Base-by-base conservation (phyloP, 495 filamentous ascomycete species). In the Penicillium cataractarum region DNA sequence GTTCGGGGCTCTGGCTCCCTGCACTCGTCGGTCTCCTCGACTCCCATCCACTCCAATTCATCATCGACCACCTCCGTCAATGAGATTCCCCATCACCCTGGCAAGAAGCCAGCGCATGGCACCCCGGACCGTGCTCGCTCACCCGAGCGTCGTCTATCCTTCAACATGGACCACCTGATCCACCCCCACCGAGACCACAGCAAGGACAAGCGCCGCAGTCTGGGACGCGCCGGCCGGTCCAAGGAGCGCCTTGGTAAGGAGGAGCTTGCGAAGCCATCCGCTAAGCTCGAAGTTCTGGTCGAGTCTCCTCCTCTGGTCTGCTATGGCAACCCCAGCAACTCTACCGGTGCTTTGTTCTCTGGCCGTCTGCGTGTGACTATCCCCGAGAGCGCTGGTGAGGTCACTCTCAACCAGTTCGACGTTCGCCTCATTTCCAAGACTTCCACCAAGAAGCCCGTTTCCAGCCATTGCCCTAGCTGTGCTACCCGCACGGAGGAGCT, bases 221-320 rank as follows among this genome's bases (percentile, higher is more conserved):
- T 75, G 19, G 74, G 72, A 29, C 76, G 75, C 4, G 67, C 72
- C 0, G 71, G 70, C n/a, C 76, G 78, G 39, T 76, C 77, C 4
- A 80, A 81, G 69, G 79, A 81, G 33, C 72, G 76, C 37, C 33
- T 64, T 15, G 59, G 55, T 44, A 68, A 74, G 29, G 71, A 77
- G 0, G 62, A 73, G 13, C 61, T 60, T 24, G 58, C 69, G 6
- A 46, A 60, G 26, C 73, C 80, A 42, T 72, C 80, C 0, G 86
- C 86, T n/a, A 86, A 84, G 52, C 73, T 97, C 55, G 84, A 88
- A 26, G 86, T 94, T 75, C 80, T 86, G 37, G 90, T 97, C 58
- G 95, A 99, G 78, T 96, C 92, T 3, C 92, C 95, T 0, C 95
- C 95, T 1, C 79, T 94, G 10, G 85, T 97, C 17, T 89, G 96